Percentiles rank a stretch among this genome's conserved stretches.
Conservation (phyloP, 2,329 filamentous ascomycete genomes). For the Monosporascus cannonballus region DNA sequence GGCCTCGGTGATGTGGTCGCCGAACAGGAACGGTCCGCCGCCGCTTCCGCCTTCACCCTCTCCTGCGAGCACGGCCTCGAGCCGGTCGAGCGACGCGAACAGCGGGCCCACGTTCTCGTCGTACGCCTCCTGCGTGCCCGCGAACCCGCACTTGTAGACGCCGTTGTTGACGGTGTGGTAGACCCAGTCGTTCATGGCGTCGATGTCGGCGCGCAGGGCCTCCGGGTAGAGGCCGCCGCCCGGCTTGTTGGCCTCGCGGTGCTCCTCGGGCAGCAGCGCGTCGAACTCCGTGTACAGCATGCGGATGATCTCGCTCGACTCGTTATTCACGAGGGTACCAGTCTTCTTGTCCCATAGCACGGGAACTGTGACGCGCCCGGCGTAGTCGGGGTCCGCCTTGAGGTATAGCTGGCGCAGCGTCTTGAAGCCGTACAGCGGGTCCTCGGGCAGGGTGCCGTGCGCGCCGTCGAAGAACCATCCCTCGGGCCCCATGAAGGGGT, state of each 20-base stretch:
- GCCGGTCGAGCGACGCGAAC: conserved; percentile 58
- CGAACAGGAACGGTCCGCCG: conserved; percentile 54
- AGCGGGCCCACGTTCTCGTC: conserved; percentile 54
- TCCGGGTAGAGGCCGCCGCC: conserved; percentile 53
- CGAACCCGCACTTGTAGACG: conserved; percentile 56
- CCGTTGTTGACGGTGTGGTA: conserved; percentile 49
- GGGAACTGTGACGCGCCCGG: conserved; percentile 67
- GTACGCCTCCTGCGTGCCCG: conserved; percentile 59
- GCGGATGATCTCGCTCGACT: conserved; percentile 76
- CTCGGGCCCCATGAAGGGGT: conserved; percentile 56
- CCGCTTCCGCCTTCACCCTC: conserved; percentile 17
- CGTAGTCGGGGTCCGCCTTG: conserved; percentile 58
- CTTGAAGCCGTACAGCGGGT: conserved; percentile 59
- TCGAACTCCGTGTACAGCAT: conserved; percentile 77
- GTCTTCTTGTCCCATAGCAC: conserved; percentile 64
- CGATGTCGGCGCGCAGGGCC: conserved; percentile 48
- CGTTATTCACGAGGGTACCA: conserved; percentile 73
- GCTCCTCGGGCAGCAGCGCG: conserved; percentile 43
- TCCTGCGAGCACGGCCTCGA: conserved; percentile 50
- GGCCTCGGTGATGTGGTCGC: conserved; percentile 56
- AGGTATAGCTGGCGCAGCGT: conserved; percentile 68
- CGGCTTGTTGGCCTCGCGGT: conserved; percentile 43
- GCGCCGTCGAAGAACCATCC: conserved; percentile 46
- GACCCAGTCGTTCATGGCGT: conserved; percentile 62
- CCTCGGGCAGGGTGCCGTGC: conserved; percentile 42